Conservation (phyloP, 139 green algal genomes). For the Chloropicon primus region DNA sequence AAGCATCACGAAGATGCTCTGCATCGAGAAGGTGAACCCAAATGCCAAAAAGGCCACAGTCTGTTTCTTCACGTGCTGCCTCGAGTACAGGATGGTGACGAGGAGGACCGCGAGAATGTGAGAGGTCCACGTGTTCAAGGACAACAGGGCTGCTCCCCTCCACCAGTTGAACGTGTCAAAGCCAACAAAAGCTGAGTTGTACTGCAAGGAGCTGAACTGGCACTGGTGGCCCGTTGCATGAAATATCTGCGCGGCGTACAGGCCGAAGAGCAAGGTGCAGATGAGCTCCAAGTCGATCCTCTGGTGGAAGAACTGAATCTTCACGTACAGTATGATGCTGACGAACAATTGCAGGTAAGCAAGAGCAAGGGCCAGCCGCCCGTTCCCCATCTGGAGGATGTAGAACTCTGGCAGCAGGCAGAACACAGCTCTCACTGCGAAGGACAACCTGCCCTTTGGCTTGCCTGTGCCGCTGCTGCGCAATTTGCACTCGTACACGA, state of each 20-base stretch:
- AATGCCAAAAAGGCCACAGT: background rate
- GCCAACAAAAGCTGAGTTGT: conserved; percentile 72
- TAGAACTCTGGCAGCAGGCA: background rate
- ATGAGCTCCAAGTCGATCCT: background rate
- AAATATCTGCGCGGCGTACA: background rate
- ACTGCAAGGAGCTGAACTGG: conserved; percentile 78
- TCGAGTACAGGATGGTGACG: background rate
- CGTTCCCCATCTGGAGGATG: background rate
- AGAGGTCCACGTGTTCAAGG: conserved; percentile 55
- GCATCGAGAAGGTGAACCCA: background rate
- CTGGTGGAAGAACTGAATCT: background rate
- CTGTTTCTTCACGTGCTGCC: background rate
- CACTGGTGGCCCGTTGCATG: conserved; percentile 65
- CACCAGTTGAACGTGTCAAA: conserved; percentile 44
- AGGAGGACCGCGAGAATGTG: conserved; percentile 2
- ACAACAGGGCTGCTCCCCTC: conserved; percentile 39
- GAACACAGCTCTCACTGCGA: background rate
- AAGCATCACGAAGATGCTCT: conserved; percentile 20
- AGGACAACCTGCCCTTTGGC: background rate
- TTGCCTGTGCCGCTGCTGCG: background rate
- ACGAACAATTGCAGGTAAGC: background rate
- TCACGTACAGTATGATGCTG: background rate
- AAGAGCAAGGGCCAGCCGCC: background rate
- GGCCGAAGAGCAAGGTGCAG: background rate
- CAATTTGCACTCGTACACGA: background rate